Evolutionary conservation across 805 yeast genomes (phyloP).

Genomic region (Saturnispora ahearnii): DNA sequence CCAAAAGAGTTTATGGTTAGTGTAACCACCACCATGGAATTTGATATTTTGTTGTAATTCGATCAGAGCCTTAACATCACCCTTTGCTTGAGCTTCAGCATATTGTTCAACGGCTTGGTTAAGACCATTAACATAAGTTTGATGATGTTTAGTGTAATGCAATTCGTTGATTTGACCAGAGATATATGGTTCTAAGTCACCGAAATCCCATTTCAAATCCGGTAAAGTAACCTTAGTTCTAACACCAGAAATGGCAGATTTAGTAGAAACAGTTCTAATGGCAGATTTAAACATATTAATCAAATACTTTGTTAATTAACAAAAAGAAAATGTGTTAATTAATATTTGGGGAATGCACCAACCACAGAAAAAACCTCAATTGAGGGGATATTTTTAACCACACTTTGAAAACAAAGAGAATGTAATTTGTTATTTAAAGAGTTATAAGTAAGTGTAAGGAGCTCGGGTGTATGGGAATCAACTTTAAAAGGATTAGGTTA

Average conservation of each 20-base stretch:
- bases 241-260: conserved; percentile 19
- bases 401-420: too few species aligned
- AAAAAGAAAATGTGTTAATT: neutral
- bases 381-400: too few species aligned
- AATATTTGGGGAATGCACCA: neutral
- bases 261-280: conserved; percentile 17
- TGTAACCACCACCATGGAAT: conserved; percentile 89
- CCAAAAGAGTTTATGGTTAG: conserved; percentile 85
- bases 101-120: conserved; percentile 70
- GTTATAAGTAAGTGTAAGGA: too few species aligned
- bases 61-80: conserved; percentile 51
- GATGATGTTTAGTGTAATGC: conserved; percentile 88
- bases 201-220: conserved; percentile 74
- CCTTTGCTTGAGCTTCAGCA: conserved; percentile 50
- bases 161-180: conserved; percentile 79
- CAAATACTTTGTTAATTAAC: neutral
- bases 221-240: conserved; percentile 72
- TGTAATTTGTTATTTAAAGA: too few species aligned
- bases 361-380: neutral
- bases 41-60: conserved; percentile 67
- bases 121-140: conserved; percentile 81
- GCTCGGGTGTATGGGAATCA: too few species aligned
- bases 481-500: too few species aligned
- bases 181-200: conserved; percentile 78
- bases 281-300: conserved; percentile 17